Percentiles rank a stretch among this genome's conserved stretches.
Evolutionary conservation across 2,329 filamentous ascomycete species (phyloP).

Genomic region (Onygenales sp.): DNA sequence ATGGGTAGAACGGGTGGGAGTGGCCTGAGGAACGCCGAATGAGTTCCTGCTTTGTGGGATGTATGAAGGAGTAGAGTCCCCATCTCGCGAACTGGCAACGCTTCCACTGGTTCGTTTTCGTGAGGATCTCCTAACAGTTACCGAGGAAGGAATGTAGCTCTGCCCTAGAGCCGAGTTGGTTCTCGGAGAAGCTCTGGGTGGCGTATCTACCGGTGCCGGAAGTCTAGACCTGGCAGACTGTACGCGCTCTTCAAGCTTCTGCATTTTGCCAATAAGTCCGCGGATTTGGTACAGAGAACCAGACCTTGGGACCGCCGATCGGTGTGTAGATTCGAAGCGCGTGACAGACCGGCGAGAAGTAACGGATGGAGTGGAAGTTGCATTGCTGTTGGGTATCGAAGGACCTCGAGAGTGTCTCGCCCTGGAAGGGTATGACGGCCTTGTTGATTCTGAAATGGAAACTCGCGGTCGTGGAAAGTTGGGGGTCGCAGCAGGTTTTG

Average conservation of each 20-base stretch:
- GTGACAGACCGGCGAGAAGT: conserved; percentile 27
- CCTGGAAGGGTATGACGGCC: conserved; percentile 36
- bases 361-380: conserved; percentile 37
- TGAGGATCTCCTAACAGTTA: conserved; percentile 42
- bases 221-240: conserved; percentile 87
- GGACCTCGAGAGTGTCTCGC: conserved; percentile 46
- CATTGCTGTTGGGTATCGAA: conserved; percentile 45
- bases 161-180: conserved; percentile 40
- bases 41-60: conserved; percentile 34
- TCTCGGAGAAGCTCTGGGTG: conserved; percentile 71
- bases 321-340: conserved; percentile 12
- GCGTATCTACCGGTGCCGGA: conserved; percentile 67
- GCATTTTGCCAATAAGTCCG: conserved; percentile 91
- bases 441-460: conserved; percentile 42
- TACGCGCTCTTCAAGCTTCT: conserved; percentile 86
- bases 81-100: conserved; percentile 30
- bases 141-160: conserved; percentile 42
- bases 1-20: conserved; percentile 18
- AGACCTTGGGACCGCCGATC: conserved; percentile 20
- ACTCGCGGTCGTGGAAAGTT: conserved; percentile 34
- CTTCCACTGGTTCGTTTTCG: conserved; percentile 34
- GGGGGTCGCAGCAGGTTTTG: conserved; percentile 45
- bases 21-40: conserved; percentile 30
- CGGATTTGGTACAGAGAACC: conserved; percentile 86
- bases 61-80: conserved; percentile 27